Percentiles rank a stretch among this genome's conserved stretches.
Conservation (phyloP, 306 rosid genomes). For the Hippophae tibetana region DNA sequence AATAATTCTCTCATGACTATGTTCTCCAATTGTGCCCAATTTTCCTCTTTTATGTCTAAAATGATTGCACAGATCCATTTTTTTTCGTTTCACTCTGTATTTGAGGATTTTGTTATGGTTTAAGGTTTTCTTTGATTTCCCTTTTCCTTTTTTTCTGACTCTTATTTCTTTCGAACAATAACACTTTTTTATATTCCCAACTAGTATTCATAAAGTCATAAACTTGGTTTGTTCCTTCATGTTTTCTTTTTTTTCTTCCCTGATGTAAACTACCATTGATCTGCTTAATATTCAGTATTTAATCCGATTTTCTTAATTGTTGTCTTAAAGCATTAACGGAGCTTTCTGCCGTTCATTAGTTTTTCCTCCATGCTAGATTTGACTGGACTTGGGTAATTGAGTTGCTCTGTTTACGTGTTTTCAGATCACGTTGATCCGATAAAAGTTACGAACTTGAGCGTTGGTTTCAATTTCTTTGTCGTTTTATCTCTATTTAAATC, state of each 20-base stretch:
- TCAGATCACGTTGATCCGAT: no score
- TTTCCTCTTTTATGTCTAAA: conserved; percentile 12
- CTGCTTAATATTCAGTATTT: no score
- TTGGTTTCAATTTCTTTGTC: no score
- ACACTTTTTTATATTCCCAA: background rate
- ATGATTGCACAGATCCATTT: conserved; percentile 10
- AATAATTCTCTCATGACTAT: conserved; percentile 1
- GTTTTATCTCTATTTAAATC: no score
- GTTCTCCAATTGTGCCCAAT: conserved; percentile 8
- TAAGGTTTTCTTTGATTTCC: conserved; percentile 9
- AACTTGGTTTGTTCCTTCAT: conserved; percentile 4
- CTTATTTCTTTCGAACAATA: background rate
- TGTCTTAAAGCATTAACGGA: no score
- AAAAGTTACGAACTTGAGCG: no score
- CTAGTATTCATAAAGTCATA: background rate
- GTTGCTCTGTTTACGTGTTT: no score
- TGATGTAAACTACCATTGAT: no score
- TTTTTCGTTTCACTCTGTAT: conserved; percentile 6
- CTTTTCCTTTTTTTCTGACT: conserved; percentile 3
- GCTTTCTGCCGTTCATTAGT: no score
- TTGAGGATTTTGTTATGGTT: conserved; percentile 35
- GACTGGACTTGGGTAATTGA: no score
- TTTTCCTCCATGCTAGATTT: no score
- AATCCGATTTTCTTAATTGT: no score
- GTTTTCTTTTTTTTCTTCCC: background rate